A percentile compares a stretch with the other conserved stretches of the same genome.
Conservation (phyloP, 2,329 filamentous ascomycete genomes). For the Dothidotthia symphoricarpi region DNA sequence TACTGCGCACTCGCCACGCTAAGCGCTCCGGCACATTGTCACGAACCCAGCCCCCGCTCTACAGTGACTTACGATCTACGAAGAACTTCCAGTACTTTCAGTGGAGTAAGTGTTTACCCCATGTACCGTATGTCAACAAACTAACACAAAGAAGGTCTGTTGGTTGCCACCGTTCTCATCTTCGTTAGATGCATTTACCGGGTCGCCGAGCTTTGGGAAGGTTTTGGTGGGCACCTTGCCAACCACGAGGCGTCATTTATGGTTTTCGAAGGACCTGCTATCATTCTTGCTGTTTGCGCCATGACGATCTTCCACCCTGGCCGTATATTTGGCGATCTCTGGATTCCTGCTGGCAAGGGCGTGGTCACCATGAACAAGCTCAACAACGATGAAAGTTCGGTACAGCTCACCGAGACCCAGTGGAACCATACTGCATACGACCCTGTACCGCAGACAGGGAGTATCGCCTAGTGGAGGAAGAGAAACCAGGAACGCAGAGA, state of each 20-base stretch:
- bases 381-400: conserved; percentile 6
- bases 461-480: neutral
- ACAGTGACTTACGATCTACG: conserved; percentile 15
- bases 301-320: conserved; percentile 50
- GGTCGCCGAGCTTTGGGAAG: conserved; percentile 48
- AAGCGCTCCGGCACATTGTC: conserved; percentile 16
- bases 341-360: conserved; percentile 27
- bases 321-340: conserved; percentile 25
- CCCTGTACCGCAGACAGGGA: conserved; percentile 7
- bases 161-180: conserved; percentile 45
- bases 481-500: too few species aligned
- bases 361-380: conserved; percentile 13
- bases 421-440: conserved; percentile 17
- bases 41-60: conserved; percentile 22
- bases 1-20: conserved; percentile 16
- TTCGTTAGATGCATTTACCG: conserved; percentile 50
- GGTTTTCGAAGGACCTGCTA: conserved; percentile 54
- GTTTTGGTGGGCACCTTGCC: conserved; percentile 46
- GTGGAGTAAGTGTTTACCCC: conserved; percentile 17
- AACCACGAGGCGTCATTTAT: conserved; percentile 51
- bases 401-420: conserved; percentile 8
- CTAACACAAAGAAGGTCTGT: conserved; percentile 28
- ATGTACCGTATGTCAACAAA: neutral
- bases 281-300: conserved; percentile 46
- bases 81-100: conserved; percentile 21